Base-by-base conservation (phyloP, 148 eudicot species). In the Vaccinium corymbosum region DNA sequence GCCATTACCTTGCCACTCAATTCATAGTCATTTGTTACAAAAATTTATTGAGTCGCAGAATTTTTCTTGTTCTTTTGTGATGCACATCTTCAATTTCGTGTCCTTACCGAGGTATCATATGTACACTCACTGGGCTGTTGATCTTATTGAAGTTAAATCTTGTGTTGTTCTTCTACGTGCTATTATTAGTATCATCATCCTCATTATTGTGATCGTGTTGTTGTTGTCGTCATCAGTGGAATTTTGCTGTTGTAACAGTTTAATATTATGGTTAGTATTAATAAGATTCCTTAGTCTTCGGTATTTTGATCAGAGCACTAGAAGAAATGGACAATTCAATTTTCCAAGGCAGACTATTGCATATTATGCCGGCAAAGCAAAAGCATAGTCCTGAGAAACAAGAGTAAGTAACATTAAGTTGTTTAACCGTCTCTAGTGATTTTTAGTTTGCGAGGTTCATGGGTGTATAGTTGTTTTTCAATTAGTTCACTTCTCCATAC, bases 311-410 rank as follows among this genome's bases (percentile, higher is more conserved):
- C 49, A 72, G 76, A 35, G 76, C 76, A 72, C 76, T 72, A 72
- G 76, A 72, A 9, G 76, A 72, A 17, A 2, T 72, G 38, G 76
- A 72, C 76, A 72, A 72, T 79, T 16, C 25, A 7, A 17, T 83
- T 56, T n/a, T 38, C 79, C 99, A 97, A 88, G 99, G 99, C 50
- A 93, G 99, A 87, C 87, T 95, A 81, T 83, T 97, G 89, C 97
- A 95, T 87, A 82, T 95, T 84, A 83, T 91, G 90, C 96, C 96
- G 55, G 97, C 98, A 83, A 91, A 93, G 85, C 90, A 86, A 79
- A 92, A 92, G 73, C 87, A 75, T 79, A 38, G 85, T 82, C 68
- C 92, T 59, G 84, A 84, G 80, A 89, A 87, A 82, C 92, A 89
- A 89, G 93, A 89, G 99, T 94, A 90, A 90, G 98, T 83, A 27